phyloP scores from a whole-genome alignment of 2,329 filamentous ascomycete genomes.

The Amauroascus verrucosus region DNA sequence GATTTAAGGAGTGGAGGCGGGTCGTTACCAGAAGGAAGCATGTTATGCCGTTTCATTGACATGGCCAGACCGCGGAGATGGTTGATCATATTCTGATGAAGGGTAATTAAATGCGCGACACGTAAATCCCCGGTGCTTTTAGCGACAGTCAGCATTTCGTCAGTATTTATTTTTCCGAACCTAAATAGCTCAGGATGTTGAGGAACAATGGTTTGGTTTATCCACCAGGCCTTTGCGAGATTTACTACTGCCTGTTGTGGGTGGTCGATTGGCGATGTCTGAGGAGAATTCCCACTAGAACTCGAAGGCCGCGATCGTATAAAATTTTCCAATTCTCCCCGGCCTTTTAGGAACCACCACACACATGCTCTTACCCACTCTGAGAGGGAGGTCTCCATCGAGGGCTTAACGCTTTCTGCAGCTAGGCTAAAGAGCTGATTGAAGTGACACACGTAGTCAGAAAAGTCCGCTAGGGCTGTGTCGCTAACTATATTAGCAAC shows the following conservation, averaged over 20 bases:
- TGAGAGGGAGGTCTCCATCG: slow-evolving; percentile 52
- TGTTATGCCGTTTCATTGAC: slow-evolving; percentile 75
- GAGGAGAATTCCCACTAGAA: slow-evolving; percentile 41
- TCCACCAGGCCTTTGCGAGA: slow-evolving; percentile 76
- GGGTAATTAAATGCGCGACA: slow-evolving; percentile 39
- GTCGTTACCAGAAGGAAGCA: slow-evolving; percentile 56
- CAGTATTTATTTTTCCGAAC: slow-evolving; percentile 34
- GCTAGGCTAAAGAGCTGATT: slow-evolving; percentile 67
- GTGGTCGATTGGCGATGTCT: slow-evolving; percentile 35
- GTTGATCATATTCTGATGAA: slow-evolving; percentile 48
- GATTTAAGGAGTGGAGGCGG: slow-evolving; percentile 59
- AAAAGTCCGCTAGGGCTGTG: slow-evolving; percentile 60
- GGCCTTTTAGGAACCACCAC: slow-evolving; percentile 86
- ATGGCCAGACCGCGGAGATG: slow-evolving; percentile 63
- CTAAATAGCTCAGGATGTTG: slow-evolving; percentile 30
- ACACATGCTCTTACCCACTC: slow-evolving; percentile 63
- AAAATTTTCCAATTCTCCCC: slow-evolving; percentile 60
- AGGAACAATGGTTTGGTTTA: slow-evolving; percentile 42
- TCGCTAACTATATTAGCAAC: slow-evolving; percentile 44
- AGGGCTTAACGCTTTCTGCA: slow-evolving; percentile 59
- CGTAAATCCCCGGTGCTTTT: slow-evolving; percentile 38
- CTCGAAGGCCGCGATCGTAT: slow-evolving; percentile 54
- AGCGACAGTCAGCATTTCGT: slow-evolving; percentile 32
- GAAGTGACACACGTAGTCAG: slow-evolving; percentile 59
- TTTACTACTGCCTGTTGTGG: slow-evolving; percentile 72